Conservation (phyloP, 2,329 filamentous ascomycete species). For the Apiospora rasikravindrae region DNA sequence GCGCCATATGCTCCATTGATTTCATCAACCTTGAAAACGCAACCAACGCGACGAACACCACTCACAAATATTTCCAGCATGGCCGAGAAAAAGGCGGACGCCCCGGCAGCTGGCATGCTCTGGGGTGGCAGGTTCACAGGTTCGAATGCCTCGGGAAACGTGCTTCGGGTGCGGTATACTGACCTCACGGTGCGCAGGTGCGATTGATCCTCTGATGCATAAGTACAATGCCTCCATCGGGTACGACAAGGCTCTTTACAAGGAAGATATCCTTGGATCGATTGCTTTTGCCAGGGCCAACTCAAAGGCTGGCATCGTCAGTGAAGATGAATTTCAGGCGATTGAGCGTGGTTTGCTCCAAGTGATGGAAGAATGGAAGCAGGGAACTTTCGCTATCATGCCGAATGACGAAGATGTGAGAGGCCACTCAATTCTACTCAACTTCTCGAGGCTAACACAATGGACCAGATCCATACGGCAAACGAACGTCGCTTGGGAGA, state of each 20-base stretch:
- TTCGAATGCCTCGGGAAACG: no score
- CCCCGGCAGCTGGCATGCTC: constrained; percentile 28
- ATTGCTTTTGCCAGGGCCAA: constrained; percentile 86
- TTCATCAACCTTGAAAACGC: no score
- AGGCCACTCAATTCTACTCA: constrained; percentile 29
- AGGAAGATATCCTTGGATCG: constrained; percentile 79
- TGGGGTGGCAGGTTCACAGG: no score
- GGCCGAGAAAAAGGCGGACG: not conserved
- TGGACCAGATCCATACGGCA: constrained; percentile 30
- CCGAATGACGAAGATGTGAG: constrained; percentile 40
- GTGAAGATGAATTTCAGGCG: constrained; percentile 71
- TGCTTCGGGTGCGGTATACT: no score
- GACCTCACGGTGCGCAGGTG: no score
- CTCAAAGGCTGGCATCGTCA: constrained; percentile 75
- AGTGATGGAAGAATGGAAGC: constrained; percentile 60
- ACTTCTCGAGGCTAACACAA: constrained; percentile 22
- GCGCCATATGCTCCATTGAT: no score
- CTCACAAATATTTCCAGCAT: not conserved
- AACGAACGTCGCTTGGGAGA: constrained; percentile 68
- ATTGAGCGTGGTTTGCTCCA: constrained; percentile 74
- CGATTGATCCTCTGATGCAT: constrained; percentile 77
- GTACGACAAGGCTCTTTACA: constrained; percentile 79
- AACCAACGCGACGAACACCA: no score
- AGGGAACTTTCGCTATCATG: constrained; percentile 55
- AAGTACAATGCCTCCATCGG: constrained; percentile 83